These are phyloP conservation scores for Lasiodiplodia gonubiensis DNA, from an alignment of 2,329 filamentous ascomycete genomes.

Conservation along the genomic window DNA sequence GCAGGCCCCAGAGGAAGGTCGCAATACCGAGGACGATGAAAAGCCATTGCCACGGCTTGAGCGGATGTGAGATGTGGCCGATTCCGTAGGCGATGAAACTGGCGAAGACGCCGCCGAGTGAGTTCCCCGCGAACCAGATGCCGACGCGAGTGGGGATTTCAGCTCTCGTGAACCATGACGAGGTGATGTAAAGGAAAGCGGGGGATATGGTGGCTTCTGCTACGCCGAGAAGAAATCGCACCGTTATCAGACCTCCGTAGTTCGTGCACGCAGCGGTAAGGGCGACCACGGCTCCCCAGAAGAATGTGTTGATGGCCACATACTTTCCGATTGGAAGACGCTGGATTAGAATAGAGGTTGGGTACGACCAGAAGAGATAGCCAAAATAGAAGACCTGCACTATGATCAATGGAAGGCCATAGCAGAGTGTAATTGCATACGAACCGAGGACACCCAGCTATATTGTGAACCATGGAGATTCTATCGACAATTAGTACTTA, in stretches of 20 bases:
- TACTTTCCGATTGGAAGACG: conserved; percentile 57
- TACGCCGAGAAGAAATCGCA: conserved; percentile 41
- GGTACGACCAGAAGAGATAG: conserved; percentile 59
- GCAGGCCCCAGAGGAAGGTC: conserved; percentile 51
- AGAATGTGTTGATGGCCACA: conserved; percentile 54
- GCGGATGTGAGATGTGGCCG: conserved; percentile 29
- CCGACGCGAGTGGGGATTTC: conserved; percentile 55
- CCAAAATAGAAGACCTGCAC: conserved; percentile 53
- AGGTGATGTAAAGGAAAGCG: conserved; percentile 38
- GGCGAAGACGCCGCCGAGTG: conserved; percentile 55
- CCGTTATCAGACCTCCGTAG: conserved; percentile 37
- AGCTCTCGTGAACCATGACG: conserved; percentile 33
- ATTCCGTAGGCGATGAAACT: conserved; percentile 28
- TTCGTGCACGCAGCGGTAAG: conserved; percentile 35
- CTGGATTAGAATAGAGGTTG: conserved; percentile 56
- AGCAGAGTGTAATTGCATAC: neutral
- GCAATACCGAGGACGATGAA: conserved; percentile 54
- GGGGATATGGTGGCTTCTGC: conserved; percentile 35
- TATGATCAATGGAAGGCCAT: neutral
- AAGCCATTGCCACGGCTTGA: conserved; percentile 53
- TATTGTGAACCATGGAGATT: conserved; percentile 45
- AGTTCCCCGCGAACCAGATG: conserved; percentile 55
- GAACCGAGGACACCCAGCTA: conserved; percentile 56
- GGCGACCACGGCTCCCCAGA: conserved; percentile 58
- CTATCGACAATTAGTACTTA: neutral